Evolutionary conservation across 768 basidiomycete genomes (phyloP).

Genomic region (Kockovaella imperatae): DNA sequence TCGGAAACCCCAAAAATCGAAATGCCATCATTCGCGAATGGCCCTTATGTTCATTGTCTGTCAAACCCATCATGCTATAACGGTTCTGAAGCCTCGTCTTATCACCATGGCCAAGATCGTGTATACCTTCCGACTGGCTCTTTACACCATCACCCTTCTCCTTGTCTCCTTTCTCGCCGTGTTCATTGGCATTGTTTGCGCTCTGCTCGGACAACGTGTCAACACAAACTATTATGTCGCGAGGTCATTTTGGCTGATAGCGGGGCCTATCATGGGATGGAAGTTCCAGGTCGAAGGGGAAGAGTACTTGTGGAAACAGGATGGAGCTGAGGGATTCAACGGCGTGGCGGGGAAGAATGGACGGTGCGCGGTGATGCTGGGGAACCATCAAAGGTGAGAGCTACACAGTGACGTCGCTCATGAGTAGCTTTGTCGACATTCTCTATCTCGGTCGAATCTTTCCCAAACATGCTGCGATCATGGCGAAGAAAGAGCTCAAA

Average conservation of each 20-base stretch:
- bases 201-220: conserved; percentile 53
- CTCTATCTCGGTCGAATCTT: conserved; percentile 73
- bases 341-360: conserved; percentile 43
- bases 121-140: conserved; percentile 58
- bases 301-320: conserved; percentile 55
- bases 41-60: too few relatives aligned
- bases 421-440: conserved; percentile 48
- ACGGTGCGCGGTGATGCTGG: conserved; percentile 65
- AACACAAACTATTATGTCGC: conserved; percentile 72
- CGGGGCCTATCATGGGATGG: conserved; percentile 59
- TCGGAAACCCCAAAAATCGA: too few relatives aligned
- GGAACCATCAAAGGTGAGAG: conserved; percentile 69
- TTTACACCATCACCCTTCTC: conserved; percentile 61
- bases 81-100: too few relatives aligned
- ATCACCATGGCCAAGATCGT: conserved; percentile 46
- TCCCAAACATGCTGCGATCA: conserved; percentile 72
- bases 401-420: conserved; percentile 44
- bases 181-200: conserved; percentile 59
- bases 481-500: conserved; percentile 82
- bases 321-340: conserved; percentile 12
- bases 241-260: conserved; percentile 65
- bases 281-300: conserved; percentile 75
- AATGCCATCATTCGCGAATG: too few relatives aligned
- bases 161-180: conserved; percentile 64
- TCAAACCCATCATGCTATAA: too few relatives aligned